Percentiles rank a stretch among this genome's conserved stretches.
Conservation (phyloP, 768 basidiomycete genomes). For the Boletus patriciae region DNA sequence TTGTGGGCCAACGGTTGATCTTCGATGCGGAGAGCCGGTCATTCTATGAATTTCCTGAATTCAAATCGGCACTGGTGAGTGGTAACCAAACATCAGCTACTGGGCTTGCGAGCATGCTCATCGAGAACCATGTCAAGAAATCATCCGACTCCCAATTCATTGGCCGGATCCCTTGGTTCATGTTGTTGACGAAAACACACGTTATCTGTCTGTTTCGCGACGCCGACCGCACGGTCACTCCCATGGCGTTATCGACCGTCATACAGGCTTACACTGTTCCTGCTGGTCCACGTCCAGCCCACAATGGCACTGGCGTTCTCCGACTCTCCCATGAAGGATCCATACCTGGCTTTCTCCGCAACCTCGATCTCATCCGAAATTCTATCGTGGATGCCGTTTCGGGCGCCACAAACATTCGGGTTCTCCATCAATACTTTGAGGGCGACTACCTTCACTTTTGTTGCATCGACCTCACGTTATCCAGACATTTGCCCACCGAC, state of each 20-base stretch:
- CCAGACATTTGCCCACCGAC: neutral
- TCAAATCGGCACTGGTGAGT: neutral
- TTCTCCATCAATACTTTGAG: neutral
- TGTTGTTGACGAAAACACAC: neutral
- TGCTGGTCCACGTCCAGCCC: neutral
- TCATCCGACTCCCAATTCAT: neutral
- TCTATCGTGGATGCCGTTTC: neutral
- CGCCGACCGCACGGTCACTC: neutral
- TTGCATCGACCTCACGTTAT: neutral
- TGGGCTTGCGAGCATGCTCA: neutral
- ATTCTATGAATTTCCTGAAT: neutral
- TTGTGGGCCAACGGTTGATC: neutral
- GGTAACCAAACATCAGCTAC: neutral
- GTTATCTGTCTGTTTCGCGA: neutral
- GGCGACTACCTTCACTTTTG: neutral
- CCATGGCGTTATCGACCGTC: neutral
- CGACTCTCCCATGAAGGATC: slow-evolving; percentile 2
- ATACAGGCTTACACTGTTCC: neutral
- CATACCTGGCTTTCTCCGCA: neutral
- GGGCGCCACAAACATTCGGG: neutral
- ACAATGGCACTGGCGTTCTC: neutral
- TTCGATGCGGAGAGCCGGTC: neutral
- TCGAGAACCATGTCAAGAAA: neutral
- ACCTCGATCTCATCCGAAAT: neutral
- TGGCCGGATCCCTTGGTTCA: neutral